A percentile compares a stretch with the other conserved stretches of the same genome.
Conservation (phyloP, 129 eudicot genomes). For the Chrysanthemum makinoi region DNA sequence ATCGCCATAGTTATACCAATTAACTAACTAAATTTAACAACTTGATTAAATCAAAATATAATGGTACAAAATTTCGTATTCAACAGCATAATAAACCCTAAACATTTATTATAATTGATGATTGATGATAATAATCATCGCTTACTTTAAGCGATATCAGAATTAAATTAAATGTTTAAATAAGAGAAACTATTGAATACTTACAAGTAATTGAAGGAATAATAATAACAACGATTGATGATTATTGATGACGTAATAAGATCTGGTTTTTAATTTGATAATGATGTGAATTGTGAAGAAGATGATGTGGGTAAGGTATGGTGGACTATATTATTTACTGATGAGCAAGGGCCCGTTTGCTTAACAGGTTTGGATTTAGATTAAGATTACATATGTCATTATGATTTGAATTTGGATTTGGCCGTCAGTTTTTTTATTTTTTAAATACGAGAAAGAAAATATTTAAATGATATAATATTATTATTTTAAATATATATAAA, state of each 20-base stretch:
- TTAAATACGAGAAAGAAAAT: no score
- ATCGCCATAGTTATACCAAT: background rate
- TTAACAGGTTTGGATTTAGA: no score
- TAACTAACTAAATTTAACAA: slow-evolving; percentile 2
- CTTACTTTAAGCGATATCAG: background rate
- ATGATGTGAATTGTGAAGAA: no score
- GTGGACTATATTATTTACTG: no score
- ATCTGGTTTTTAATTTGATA: background rate
- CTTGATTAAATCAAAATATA: background rate
- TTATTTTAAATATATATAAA: no score
- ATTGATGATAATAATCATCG: background rate
- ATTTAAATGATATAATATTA: no score
- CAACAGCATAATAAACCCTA: background rate
- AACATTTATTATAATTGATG: background rate
- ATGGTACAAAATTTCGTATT: background rate
- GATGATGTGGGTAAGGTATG: no score
- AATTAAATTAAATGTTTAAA: background rate
- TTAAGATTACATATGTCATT: no score
- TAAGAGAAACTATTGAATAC: background rate
- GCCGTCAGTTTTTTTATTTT: no score
- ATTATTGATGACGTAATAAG: background rate
- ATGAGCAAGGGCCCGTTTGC: no score
- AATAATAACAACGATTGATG: background rate
- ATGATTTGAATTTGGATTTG: no score
- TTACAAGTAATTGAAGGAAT: background rate